Base-by-base conservation (phyloP, 306 rosid species). In the Hippophae gyantsensis region DNA sequence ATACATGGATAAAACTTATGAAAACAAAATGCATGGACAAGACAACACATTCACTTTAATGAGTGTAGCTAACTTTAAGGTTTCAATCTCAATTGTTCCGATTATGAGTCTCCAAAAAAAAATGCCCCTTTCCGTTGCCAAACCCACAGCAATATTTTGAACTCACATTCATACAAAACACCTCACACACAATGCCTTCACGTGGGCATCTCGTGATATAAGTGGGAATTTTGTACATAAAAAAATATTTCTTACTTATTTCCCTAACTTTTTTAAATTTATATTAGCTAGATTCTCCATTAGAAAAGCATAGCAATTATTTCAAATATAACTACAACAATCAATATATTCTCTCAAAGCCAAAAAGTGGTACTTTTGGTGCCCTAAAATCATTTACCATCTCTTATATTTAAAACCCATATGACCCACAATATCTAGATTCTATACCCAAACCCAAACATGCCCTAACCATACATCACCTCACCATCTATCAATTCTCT, bases 201-300 rank as follows among this genome's bases (percentile, higher is more conserved):
- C 96, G 89, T 87, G 98, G 87, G 78, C 70, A 78, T 74, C 95
- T 80, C 86, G 89, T 87, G 94, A 64, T 66, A 14, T 58, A 58
- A 58, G 79, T 76, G 73, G 81, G 63, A 49, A 2, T 13, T 52
- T 23, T 46, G 18, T 7, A 7, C 2, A 52, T 11, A 52, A 4
- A 23, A 7, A 52, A 11, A 52, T 8, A 13, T 7, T 18, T 8
- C 23, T 13, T 18, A 23, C 6, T 9, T 52, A 10, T 52, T 38
- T 6, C 40, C 25, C 27, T 7, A 10, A 6, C 32, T 18, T 62
- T 10, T 51, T 59, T 42, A 1, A 10, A 11, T 61, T 38, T 61
- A 8, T 42, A 2, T 43, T 26, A n/a, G n/a, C n/a, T n/a, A 4
- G 62, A 65, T 71, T 69, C 80, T 61, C 68, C 56, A 64, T 64